Evolutionary conservation across 2,329 filamentous ascomycete genomes (phyloP).

Genomic region (Beauveria sp.): DNA sequence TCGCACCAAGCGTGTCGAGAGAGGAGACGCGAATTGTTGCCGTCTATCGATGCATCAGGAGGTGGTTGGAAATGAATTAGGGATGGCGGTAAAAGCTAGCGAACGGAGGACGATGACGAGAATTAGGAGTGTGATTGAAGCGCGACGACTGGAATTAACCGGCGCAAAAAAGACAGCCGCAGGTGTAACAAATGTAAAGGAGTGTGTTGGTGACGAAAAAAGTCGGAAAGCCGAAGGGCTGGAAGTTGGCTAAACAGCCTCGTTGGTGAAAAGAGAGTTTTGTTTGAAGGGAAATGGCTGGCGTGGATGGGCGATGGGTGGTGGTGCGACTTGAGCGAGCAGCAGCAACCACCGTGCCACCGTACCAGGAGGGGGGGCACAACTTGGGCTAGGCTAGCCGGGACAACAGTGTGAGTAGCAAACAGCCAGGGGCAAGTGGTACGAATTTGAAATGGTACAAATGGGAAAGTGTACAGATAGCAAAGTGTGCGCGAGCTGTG

Average conservation of each 20-base stretch:
- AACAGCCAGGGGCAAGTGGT: neutral
- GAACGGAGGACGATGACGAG: neutral
- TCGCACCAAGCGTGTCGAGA: neutral
- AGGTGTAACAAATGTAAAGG: slow-evolving; percentile 3
- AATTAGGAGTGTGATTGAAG: neutral
- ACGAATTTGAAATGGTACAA: neutral
- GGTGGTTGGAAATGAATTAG: neutral
- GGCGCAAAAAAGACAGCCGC: slow-evolving; percentile 6
- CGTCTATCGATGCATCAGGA: slow-evolving; percentile 6
- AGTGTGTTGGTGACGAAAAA: slow-evolving; percentile 5
- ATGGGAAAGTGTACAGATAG: neutral
- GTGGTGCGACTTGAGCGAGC: neutral
- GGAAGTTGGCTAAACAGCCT: slow-evolving; percentile 3
- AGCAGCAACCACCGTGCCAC: neutral
- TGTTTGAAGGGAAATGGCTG: slow-evolving; percentile 8
- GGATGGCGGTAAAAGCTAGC: neutral
- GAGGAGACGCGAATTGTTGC: neutral
- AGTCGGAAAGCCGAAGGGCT: slow-evolving; percentile 7
- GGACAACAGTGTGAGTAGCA: neutral
- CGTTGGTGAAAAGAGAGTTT: slow-evolving; percentile 1
- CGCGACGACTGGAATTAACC: neutral
- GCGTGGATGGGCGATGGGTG: neutral
- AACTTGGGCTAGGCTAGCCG: neutral
- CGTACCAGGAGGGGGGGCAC: neutral
- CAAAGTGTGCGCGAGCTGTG: neutral